Percentiles rank a stretch among this genome's conserved stretches.
These are phyloP conservation scores for Rhynchosporium agropyri DNA, from an alignment of 2,329 filamentous ascomycete genomes.

Conservation along the genomic window DNA sequence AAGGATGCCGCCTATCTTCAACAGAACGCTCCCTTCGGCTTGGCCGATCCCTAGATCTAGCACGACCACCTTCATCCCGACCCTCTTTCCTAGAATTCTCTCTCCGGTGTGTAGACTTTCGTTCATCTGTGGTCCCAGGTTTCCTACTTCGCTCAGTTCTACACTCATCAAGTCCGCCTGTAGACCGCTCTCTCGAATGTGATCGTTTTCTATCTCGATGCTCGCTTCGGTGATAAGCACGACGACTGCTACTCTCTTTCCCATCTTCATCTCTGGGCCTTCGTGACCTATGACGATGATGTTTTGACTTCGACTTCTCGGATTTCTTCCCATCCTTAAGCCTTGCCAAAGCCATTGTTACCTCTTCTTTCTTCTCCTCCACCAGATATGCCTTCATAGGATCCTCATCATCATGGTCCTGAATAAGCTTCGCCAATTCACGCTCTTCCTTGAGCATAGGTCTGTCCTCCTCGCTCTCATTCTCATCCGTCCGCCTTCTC, in stretches of 20 bases:
- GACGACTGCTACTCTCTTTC: constrained; percentile 20
- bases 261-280: constrained; percentile 26
- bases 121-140: constrained; percentile 19
- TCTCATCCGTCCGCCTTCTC: constrained; percentile 41
- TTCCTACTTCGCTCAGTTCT: constrained; percentile 16
- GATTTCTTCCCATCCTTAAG: constrained; percentile 44
- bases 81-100: constrained; percentile 23
- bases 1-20: constrained; percentile 21
- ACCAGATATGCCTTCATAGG: constrained; percentile 94
- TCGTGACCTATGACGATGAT: constrained; percentile 36
- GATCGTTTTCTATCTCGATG: constrained; percentile 29
- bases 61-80: constrained; percentile 21
- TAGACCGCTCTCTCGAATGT: constrained; percentile 26
- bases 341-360: constrained; percentile 68
- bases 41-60: constrained; percentile 20
- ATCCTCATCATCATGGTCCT: constrained; percentile 89
- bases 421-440: constrained; percentile 74
- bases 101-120: constrained; percentile 19
- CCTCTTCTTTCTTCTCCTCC: constrained; percentile 87
- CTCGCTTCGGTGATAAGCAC: constrained; percentile 27
- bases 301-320: constrained; percentile 35
- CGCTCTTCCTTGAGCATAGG: constrained; percentile 78
- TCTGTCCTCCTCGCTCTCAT: constrained; percentile 50
- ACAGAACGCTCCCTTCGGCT: constrained; percentile 30
- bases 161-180: constrained; percentile 12